phyloP scores from a whole-genome alignment of 176 grass and related monocot genomes.

The Puccinellia tenuiflora region DNA sequence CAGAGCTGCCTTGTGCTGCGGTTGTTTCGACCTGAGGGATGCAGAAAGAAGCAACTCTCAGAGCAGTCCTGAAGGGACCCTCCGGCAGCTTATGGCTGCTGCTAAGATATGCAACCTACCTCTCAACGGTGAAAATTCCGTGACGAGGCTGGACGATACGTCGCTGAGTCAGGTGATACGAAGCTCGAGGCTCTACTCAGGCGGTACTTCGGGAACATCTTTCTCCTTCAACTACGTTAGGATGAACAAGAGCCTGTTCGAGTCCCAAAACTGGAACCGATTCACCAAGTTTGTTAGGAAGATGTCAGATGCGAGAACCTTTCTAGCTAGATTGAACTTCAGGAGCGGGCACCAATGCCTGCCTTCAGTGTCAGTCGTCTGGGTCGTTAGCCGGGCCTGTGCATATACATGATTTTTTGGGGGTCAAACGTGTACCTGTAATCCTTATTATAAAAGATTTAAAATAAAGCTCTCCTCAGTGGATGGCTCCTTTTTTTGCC shows the following conservation, averaged over 20 bases:
- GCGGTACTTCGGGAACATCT: conserved; percentile 39
- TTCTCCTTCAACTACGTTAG: conserved; percentile 83
- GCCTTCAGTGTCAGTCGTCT: conserved; percentile 39
- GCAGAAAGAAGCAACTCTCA: conserved; percentile 26
- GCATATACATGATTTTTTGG: conserved; percentile 34
- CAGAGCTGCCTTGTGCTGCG: conserved; percentile 45
- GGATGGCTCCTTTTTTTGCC: conserved; percentile 24
- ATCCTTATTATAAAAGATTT: not conserved
- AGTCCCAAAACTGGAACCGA: conserved; percentile 58
- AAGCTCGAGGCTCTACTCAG: conserved; percentile 60
- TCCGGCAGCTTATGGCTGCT: conserved; percentile 48
- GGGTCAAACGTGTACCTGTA: conserved; percentile 17
- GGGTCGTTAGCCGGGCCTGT: conserved; percentile 43
- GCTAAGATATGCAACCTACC: conserved; percentile 54
- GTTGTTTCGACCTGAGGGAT: conserved; percentile 60
- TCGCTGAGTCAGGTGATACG: conserved; percentile 60
- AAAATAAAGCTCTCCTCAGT: not conserved
- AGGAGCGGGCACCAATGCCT: conserved; percentile 46
- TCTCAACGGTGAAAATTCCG: conserved; percentile 60
- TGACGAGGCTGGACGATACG: conserved; percentile 43
- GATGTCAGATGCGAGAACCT: conserved; percentile 64
- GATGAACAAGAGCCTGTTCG: conserved; percentile 71
- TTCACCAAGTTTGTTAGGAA: conserved; percentile 70
- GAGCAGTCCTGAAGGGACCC: conserved; percentile 71
- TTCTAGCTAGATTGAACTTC: conserved; percentile 55